Percentiles rank a stretch among this genome's conserved stretches.
phyloP scores from a whole-genome alignment of 768 basidiomycete genomes.

The Kwoniella dejecticola region DNA sequence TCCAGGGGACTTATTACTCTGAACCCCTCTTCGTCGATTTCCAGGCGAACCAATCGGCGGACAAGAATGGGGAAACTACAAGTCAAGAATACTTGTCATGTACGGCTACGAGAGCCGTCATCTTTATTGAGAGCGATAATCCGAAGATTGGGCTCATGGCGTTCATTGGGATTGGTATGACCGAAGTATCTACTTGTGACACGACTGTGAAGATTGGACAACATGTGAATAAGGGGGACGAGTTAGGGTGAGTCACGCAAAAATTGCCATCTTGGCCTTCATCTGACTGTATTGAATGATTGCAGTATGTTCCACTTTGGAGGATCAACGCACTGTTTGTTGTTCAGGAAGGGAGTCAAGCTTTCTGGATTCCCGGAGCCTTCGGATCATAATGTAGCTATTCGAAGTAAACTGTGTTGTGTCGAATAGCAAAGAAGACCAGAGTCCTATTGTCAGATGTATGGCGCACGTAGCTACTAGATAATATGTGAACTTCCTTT shows the following conservation, averaged over 20 bases:
- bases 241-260: slow-evolving; percentile 58
- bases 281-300: background rate
- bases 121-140: slow-evolving; percentile 64
- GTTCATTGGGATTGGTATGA: slow-evolving; percentile 66
- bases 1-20: slow-evolving; percentile 54
- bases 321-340: slow-evolving; percentile 61
- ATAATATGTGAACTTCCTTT: no score
- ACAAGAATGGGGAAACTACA: slow-evolving; percentile 46
- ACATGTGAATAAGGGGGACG: slow-evolving; percentile 61
- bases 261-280: no score
- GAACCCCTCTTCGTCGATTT: slow-evolving; percentile 57
- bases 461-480: no score
- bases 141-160: slow-evolving; percentile 63
- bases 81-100: slow-evolving; percentile 58
- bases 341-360: slow-evolving; percentile 60
- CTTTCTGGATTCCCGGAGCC: slow-evolving; percentile 49
- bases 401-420: slow-evolving; percentile 49
- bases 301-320: slow-evolving; percentile 63
- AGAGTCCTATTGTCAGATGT: no score
- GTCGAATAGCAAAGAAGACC: no score
- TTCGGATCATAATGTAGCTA: slow-evolving; percentile 52
- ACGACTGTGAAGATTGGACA: slow-evolving; percentile 60
- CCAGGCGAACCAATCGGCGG: slow-evolving; percentile 54
- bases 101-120: slow-evolving; percentile 61
- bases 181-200: slow-evolving; percentile 67